These are phyloP conservation scores for Alternaria rosae DNA, from an alignment of 2,329 filamentous ascomycete genomes.

Conservation along the genomic window DNA sequence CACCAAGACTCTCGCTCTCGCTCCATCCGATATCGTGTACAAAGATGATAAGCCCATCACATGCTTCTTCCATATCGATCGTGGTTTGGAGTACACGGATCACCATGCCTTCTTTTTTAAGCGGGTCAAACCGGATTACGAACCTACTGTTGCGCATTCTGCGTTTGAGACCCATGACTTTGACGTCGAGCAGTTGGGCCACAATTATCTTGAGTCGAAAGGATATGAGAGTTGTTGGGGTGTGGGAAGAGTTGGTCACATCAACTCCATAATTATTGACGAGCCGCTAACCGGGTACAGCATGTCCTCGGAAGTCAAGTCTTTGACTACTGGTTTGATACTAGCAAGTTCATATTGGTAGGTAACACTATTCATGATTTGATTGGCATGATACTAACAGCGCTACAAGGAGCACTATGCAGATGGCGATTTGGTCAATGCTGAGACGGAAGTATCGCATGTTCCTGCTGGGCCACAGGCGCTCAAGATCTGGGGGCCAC, in stretches of 20 bases:
- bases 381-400: not conserved
- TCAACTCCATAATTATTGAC: not conserved
- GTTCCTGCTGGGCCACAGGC: slow-evolving; percentile 8
- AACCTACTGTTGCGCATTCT: slow-evolving; percentile 64
- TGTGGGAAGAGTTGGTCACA: slow-evolving; percentile 54
- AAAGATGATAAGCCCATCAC: slow-evolving; percentile 31
- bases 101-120: slow-evolving; percentile 56
- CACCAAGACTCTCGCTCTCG: slow-evolving; percentile 51
- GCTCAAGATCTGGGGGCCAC: slow-evolving; percentile 13
- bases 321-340: slow-evolving; percentile 69
- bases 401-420: slow-evolving; percentile 10
- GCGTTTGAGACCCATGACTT: slow-evolving; percentile 73
- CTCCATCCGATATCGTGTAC: slow-evolving; percentile 50
- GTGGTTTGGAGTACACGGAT: slow-evolving; percentile 32
- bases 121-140: slow-evolving; percentile 1
- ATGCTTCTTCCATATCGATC: slow-evolving; percentile 60
- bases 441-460: not conserved
- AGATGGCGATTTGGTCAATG: slow-evolving; percentile 13
- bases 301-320: slow-evolving; percentile 74
- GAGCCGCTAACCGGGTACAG: not conserved
- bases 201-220: slow-evolving; percentile 68
- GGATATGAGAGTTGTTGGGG: slow-evolving; percentile 71
- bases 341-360: slow-evolving; percentile 13
- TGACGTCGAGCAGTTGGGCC: slow-evolving; percentile 70
- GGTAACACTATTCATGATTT: not conserved